A percentile compares a stretch with the other conserved stretches of the same genome.
phyloP scores from a whole-genome alignment of 441 rosid species.

The Populus hybrid region DNA sequence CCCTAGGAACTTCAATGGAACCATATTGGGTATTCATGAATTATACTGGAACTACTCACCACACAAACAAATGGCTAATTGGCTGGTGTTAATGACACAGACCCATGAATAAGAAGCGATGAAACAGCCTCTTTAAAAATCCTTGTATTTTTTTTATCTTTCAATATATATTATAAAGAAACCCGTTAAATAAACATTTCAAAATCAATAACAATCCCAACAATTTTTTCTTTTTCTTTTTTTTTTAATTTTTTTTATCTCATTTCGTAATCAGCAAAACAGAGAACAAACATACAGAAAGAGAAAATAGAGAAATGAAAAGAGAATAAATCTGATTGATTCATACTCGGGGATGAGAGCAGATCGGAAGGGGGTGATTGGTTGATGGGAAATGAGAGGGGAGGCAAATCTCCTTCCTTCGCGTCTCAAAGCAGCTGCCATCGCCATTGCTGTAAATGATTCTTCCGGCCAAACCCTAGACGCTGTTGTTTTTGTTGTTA shows the following conservation, averaged over 20 bases:
- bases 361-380: constrained; percentile 53
- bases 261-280: too few relatives aligned
- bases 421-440: constrained; percentile 78
- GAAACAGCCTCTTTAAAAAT: too few relatives aligned
- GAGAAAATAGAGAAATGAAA: neutral
- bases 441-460: constrained; percentile 52
- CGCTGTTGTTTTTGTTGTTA: too few relatives aligned
- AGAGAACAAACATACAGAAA: too few relatives aligned
- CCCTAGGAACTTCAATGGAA: neutral
- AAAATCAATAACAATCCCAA: too few relatives aligned
- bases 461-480: constrained; percentile 19
- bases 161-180: too few relatives aligned
- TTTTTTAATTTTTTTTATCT: too few relatives aligned
- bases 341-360: constrained; percentile 53
- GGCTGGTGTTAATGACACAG: neutral
- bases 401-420: constrained; percentile 73
- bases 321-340: neutral
- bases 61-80: neutral
- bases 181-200: too few relatives aligned
- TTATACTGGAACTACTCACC: neutral
- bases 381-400: constrained; percentile 57
- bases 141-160: too few relatives aligned
- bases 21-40: neutral
- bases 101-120: neutral
- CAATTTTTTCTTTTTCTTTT: too few relatives aligned